Conservation (phyloP, 805 yeast species). For the Yamadazyma insecticola region DNA sequence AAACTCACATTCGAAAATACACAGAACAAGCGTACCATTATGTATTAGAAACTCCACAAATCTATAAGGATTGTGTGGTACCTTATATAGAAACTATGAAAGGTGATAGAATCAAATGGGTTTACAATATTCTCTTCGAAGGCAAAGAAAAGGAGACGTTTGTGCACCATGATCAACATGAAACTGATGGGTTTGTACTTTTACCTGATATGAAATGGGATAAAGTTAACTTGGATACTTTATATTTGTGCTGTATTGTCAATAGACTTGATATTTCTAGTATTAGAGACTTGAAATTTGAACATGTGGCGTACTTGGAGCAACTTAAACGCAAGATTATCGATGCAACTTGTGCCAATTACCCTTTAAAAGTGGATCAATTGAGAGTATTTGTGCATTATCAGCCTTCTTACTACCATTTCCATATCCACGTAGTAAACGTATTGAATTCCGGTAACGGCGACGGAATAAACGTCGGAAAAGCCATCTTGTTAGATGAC, state of each 20-base stretch:
- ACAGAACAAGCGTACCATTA: conserved; percentile 55
- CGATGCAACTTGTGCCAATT: conserved; percentile 35
- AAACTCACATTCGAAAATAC: conserved; percentile 75
- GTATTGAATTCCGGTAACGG: conserved; percentile 65
- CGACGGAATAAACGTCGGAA: conserved; percentile 67
- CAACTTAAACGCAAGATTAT: conserved; percentile 42
- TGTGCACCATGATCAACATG: conserved; percentile 58
- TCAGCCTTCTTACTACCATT: conserved; percentile 94
- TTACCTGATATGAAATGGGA: conserved; percentile 99
- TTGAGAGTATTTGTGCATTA: conserved; percentile 82
- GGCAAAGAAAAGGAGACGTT: conserved; percentile 84
- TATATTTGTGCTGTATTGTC: conserved; percentile 77
- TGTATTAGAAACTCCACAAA: conserved; percentile 76
- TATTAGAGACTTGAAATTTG: conserved; percentile 63
- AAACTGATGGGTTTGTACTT: conserved; percentile 59
- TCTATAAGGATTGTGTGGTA: conserved; percentile 54
- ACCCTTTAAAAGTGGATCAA: conserved; percentile 46
- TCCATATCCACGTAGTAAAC: conserved; percentile 88
- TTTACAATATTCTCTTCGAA: conserved; percentile 70
- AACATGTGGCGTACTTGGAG: conserved; percentile 58
- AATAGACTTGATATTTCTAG: conserved; percentile 64
- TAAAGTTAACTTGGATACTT: conserved; percentile 56
- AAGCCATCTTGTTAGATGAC: conserved; percentile 77
- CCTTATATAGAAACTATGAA: conserved; percentile 77
- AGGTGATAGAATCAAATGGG: conserved; percentile 86